These are phyloP conservation scores for Claviceps sp. DNA, from an alignment of 2,329 filamentous ascomycete species.

Conservation along the genomic window DNA sequence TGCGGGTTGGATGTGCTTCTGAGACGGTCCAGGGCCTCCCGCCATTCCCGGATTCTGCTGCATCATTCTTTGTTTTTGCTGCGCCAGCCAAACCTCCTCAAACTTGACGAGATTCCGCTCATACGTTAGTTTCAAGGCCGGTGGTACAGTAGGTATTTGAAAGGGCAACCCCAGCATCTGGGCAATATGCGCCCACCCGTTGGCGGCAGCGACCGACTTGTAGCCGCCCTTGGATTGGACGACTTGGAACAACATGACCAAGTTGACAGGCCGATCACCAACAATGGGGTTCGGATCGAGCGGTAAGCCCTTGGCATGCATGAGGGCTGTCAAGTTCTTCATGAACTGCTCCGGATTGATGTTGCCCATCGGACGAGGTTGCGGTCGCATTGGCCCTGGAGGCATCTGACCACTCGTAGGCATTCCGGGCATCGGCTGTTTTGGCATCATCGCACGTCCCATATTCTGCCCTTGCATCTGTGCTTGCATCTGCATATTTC, in stretches of 20 bases:
- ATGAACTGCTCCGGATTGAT: conserved; percentile 56
- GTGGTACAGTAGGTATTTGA: conserved; percentile 52
- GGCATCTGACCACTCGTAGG: conserved; percentile 42
- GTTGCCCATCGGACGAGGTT: conserved; percentile 28
- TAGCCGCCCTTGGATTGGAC: conserved; percentile 68
- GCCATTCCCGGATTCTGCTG: conserved; percentile 23
- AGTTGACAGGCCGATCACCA: conserved; percentile 57
- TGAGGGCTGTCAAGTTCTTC: conserved; percentile 64
- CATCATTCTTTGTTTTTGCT: conserved; percentile 40
- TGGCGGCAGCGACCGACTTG: conserved; percentile 53
- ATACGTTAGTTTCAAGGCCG: conserved; percentile 60
- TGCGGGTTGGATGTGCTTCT: conserved; percentile 26
- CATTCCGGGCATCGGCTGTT: conserved; percentile 34
- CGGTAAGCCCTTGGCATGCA: conserved; percentile 57
- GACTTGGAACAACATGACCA: conserved; percentile 64
- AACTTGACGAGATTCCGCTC: conserved; percentile 65
- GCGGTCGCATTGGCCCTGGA: conserved; percentile 35
- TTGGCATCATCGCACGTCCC: conserved; percentile 38
- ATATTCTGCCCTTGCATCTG: conserved; percentile 36
- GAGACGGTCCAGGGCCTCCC: conserved; percentile 10
- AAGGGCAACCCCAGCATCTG: conserved; percentile 48
- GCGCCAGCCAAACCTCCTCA: conserved; percentile 52
- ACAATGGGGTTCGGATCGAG: conserved; percentile 65
- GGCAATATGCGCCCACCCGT: conserved; percentile 63
- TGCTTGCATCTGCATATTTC: conserved; percentile 34